Evolutionary conservation across 2,329 filamentous ascomycete species (phyloP).

Genomic region (Phialophora expanda): DNA sequence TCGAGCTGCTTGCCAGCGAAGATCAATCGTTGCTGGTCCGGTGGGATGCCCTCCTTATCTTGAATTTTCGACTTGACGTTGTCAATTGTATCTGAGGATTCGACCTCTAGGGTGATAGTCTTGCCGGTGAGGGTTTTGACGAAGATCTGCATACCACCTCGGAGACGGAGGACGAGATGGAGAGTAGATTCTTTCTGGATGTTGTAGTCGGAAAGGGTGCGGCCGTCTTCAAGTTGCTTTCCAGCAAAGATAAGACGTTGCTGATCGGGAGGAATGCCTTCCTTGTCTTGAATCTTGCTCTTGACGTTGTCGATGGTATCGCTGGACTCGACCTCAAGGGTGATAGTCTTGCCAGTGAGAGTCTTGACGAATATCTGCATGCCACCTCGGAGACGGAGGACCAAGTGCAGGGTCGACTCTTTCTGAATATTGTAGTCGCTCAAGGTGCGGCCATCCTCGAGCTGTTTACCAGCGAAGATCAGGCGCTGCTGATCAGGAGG

Average conservation of each 20-base stretch:
- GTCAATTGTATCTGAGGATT: constrained; percentile 88
- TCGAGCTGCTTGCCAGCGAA: constrained; percentile 94
- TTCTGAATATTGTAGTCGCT: constrained; percentile 64
- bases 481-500: constrained; percentile 64
- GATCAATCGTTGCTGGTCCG: constrained; percentile 91
- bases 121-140: constrained; percentile 73
- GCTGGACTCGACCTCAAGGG: constrained; percentile 69
- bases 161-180: constrained; percentile 83
- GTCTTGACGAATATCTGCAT: constrained; percentile 60
- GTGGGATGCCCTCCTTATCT: constrained; percentile 82
- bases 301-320: constrained; percentile 98
- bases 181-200: constrained; percentile 92
- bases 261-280: constrained; percentile 94
- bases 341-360: constrained; percentile 68
- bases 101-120: constrained; percentile 91
- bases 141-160: constrained; percentile 73
- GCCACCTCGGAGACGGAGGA: constrained; percentile 72
- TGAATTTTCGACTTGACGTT: constrained; percentile 93
- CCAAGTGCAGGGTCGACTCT: constrained; percentile 72
- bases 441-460: constrained; percentile 62
- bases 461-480: constrained; percentile 64
- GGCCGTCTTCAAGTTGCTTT: constrained; percentile 94
- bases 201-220: constrained; percentile 89
- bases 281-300: constrained; percentile 97
- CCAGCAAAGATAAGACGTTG: constrained; percentile 95